Evolutionary conservation across 2,329 filamentous ascomycete genomes (phyloP).

Genomic region (Penicillium decumbens): DNA sequence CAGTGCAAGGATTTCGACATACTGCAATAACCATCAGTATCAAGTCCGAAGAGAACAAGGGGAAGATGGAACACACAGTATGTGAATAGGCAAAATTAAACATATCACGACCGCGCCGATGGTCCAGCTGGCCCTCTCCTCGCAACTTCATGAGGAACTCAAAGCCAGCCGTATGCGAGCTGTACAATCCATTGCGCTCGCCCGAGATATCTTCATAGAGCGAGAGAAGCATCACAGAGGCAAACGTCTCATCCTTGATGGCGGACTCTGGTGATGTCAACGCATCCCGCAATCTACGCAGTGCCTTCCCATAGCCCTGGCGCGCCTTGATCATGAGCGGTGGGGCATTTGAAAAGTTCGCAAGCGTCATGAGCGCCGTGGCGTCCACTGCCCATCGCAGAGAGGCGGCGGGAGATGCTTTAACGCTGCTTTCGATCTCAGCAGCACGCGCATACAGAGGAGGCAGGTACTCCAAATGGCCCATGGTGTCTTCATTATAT

Average conservation of each 20-base stretch:
- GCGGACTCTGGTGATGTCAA: constrained; percentile 29
- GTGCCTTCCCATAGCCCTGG: constrained; percentile 30
- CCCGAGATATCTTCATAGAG: constrained; percentile 40
- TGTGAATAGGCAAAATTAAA: constrained; percentile 38
- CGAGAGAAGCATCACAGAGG: constrained; percentile 35
- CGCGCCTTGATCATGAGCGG: constrained; percentile 28
- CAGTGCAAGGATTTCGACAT: constrained; percentile 34
- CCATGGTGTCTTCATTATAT: constrained; percentile 24
- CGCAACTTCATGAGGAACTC: constrained; percentile 34
- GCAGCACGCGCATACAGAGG: constrained; percentile 31
- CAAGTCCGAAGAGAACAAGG: not conserved
- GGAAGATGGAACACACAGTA: constrained; percentile 24
- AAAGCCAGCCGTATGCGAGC: constrained; percentile 36
- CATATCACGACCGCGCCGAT: constrained; percentile 32
- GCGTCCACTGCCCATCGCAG: constrained; percentile 35
- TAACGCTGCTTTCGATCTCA: constrained; percentile 13
- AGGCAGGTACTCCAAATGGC: constrained; percentile 37
- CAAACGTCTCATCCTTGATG: constrained; percentile 36
- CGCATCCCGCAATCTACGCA: constrained; percentile 29
- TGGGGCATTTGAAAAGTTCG: constrained; percentile 27
- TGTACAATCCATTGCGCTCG: constrained; percentile 33
- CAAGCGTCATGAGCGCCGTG: constrained; percentile 33
- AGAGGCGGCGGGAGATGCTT: constrained; percentile 23
- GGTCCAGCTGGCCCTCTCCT: constrained; percentile 28
- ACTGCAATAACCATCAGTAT: constrained; percentile 21